A percentile compares a stretch with the other conserved stretches of the same genome.
Conservation (phyloP, 805 yeast species). For the Ogataea siamensis region DNA sequence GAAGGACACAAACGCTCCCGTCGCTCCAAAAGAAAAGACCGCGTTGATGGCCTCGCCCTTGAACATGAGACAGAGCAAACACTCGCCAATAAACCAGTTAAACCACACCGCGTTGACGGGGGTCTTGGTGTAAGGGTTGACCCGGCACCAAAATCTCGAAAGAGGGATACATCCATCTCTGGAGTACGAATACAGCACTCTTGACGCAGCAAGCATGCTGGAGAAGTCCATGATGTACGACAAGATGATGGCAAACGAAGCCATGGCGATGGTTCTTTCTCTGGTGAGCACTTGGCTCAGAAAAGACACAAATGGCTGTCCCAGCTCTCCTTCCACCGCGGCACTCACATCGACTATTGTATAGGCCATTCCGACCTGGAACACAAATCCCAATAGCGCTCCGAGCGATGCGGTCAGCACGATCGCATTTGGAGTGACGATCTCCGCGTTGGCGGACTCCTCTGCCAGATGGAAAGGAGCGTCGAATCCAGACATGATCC, state of each 20-base stretch:
- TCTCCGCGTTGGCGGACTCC: slow-evolving; percentile 62
- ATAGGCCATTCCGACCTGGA: slow-evolving; percentile 60
- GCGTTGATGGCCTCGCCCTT: slow-evolving; percentile 68
- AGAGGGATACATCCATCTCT: slow-evolving; percentile 68
- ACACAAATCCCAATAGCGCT: slow-evolving; percentile 53
- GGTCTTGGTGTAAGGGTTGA: slow-evolving; percentile 51
- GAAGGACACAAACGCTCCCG: slow-evolving; percentile 65
- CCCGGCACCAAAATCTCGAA: slow-evolving; percentile 47
- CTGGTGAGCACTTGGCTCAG: slow-evolving; percentile 47
- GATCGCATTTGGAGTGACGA: slow-evolving; percentile 68
- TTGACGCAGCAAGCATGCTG: slow-evolving; percentile 64
- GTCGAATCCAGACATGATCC: slow-evolving; percentile 77
- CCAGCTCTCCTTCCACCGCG: slow-evolving; percentile 47
- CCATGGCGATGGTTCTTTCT: slow-evolving; percentile 41
- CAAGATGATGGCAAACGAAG: slow-evolving; percentile 43
- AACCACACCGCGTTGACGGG: slow-evolving; percentile 67
- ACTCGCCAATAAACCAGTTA: slow-evolving; percentile 53
- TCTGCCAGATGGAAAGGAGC: slow-evolving; percentile 76
- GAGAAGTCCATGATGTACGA: slow-evolving; percentile 53
- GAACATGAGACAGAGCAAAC: slow-evolving; percentile 57
- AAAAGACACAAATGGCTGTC: slow-evolving; percentile 61
- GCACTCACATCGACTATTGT: slow-evolving; percentile 50
- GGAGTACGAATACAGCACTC: slow-evolving; percentile 66
- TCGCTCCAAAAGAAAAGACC: slow-evolving; percentile 71
- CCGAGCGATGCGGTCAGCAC: slow-evolving; percentile 56